Percentiles rank a stretch among this genome's conserved stretches.
Evolutionary conservation across 371 early-diverging fungal genomes (phyloP).

Genomic region (Syncephalastrum sp.): DNA sequence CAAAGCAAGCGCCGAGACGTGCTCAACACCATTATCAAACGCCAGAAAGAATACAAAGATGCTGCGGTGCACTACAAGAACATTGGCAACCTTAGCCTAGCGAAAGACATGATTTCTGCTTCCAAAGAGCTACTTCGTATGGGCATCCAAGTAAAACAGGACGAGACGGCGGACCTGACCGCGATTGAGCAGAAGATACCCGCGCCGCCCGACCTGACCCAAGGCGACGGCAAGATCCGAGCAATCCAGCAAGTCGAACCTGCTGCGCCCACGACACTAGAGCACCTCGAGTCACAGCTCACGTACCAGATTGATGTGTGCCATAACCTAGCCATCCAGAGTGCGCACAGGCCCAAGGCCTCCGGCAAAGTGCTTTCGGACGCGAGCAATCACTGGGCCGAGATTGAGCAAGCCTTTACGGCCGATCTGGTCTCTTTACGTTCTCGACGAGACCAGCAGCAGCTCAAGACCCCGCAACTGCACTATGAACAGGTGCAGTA

Average conservation of each 20-base stretch:
- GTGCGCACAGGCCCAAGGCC: conserved; percentile 20
- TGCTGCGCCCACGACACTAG: conserved; percentile 21
- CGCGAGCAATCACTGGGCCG: conserved; percentile 38
- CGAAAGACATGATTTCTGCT: conserved; percentile 56
- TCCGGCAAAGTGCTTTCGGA: conserved; percentile 12
- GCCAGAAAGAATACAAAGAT: conserved; percentile 62
- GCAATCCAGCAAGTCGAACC: conserved; percentile 16
- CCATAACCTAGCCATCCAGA: conserved; percentile 55
- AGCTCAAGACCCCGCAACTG: conserved; percentile 45
- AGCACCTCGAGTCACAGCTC: conserved; percentile 54
- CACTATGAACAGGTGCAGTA: conserved; percentile 66
- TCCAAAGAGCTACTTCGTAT: conserved; percentile 44
- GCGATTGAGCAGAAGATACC: conserved; percentile 28
- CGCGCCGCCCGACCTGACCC: conserved; percentile 36
- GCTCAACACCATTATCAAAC: conserved; percentile 21
- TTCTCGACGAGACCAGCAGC: conserved; percentile 35
- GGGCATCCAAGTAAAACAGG: conserved; percentile 38
- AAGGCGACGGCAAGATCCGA: conserved; percentile 39
- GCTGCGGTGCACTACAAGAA: conserved; percentile 61
- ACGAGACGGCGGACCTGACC: conserved; percentile 22
- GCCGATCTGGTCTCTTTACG: conserved; percentile 61
- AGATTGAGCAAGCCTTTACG: conserved; percentile 55
- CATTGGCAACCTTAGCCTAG: conserved; percentile 44
- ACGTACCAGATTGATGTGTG: conserved; percentile 65
- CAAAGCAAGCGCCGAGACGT: conserved; percentile 16